phyloP scores from a whole-genome alignment of 208 protist species.

The Leishmania turanica region DNA sequence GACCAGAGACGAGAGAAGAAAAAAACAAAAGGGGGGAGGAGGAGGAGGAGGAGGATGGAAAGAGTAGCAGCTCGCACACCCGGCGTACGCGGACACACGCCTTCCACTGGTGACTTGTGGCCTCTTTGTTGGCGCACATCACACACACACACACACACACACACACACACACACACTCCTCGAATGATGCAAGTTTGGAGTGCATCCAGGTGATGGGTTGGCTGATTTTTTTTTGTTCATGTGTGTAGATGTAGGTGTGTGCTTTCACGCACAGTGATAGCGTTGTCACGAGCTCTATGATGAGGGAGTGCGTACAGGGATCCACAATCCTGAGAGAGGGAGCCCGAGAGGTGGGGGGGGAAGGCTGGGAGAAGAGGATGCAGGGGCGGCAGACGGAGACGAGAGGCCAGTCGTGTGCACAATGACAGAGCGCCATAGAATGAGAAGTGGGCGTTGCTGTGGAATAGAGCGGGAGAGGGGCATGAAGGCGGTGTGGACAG shows the following conservation, averaged over 20 bases:
- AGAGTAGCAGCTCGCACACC: background rate
- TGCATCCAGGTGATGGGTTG: background rate
- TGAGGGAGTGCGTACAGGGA: background rate
- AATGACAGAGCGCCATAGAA: background rate
- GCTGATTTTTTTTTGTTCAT: background rate
- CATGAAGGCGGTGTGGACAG: background rate
- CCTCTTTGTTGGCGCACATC: background rate
- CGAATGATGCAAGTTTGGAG: background rate
- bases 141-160: constrained; percentile 1
- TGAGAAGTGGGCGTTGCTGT: background rate
- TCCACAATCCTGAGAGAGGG: background rate
- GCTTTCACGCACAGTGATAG: background rate
- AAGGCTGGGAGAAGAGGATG: background rate
- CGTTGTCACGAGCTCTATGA: background rate
- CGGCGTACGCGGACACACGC: background rate
- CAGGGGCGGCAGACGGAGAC: background rate
- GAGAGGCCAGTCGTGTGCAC: background rate
- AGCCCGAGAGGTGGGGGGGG: background rate
- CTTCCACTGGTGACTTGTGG: background rate
- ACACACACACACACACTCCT: background rate
- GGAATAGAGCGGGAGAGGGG: background rate
- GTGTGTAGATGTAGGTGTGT: background rate
- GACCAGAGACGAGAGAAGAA: background rate
- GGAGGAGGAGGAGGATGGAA: background rate
- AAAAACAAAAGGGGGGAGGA: no score